A percentile compares a stretch with the other conserved stretches of the same genome.
Evolutionary conservation across 495 filamentous ascomycete species (phyloP).

Genomic region (Podospora fimiseda): DNA sequence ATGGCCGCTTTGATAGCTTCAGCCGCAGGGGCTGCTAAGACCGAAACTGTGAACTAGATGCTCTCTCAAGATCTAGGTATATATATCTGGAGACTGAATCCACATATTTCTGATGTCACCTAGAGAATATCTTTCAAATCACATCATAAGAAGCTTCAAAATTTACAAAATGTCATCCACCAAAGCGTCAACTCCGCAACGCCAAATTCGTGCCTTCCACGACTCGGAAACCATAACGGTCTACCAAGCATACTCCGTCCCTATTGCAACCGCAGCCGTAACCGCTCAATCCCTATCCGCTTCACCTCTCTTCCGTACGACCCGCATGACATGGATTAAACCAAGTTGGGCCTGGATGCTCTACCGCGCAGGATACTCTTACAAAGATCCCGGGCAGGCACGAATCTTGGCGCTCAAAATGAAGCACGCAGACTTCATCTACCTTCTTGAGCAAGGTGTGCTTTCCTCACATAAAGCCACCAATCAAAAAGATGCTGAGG

Average conservation of each 20-base stretch:
- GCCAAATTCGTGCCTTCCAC: slow-evolving; percentile 50
- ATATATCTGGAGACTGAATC: no score
- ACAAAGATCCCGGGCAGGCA: slow-evolving; percentile 43
- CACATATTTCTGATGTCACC: no score
- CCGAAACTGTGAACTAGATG: no score
- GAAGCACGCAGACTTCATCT: slow-evolving; percentile 37
- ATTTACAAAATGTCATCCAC: not conserved
- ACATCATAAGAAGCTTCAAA: not conserved
- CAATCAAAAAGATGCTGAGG: not conserved
- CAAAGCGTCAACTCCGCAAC: slow-evolving; percentile 29
- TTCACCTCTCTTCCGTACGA: slow-evolving; percentile 44
- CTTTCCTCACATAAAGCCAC: slow-evolving; percentile 8
- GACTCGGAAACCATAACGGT: slow-evolving; percentile 48
- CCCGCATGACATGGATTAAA: slow-evolving; percentile 64
- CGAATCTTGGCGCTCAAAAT: slow-evolving; percentile 51
- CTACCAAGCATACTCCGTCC: slow-evolving; percentile 55
- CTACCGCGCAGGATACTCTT: slow-evolving; percentile 51
- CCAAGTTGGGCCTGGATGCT: slow-evolving; percentile 62
- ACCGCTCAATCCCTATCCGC: slow-evolving; percentile 43
- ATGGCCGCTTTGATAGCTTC: not conserved
- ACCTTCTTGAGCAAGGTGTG: slow-evolving; percentile 29
- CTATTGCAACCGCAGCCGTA: slow-evolving; percentile 51
- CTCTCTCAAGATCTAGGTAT: no score
- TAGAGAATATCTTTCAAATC: no score
- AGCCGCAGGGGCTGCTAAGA: not conserved